phyloP scores from a whole-genome alignment of 78 protist genomes.

The Creolimax fragrantissima region DNA sequence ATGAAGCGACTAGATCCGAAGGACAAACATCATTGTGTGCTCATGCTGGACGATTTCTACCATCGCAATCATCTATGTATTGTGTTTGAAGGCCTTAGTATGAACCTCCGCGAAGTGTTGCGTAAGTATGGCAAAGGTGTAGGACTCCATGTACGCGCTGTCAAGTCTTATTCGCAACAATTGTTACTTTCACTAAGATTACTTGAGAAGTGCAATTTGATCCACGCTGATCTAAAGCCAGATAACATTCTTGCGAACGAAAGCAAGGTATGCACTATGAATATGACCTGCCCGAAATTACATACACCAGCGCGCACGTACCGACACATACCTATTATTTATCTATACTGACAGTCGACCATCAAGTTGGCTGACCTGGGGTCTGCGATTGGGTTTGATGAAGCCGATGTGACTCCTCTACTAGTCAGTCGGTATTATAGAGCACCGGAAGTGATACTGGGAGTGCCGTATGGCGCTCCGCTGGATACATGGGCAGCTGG shows the following conservation, averaged over 20 bases:
- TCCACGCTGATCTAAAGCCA: slow-evolving; percentile 84
- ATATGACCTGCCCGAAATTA: no score
- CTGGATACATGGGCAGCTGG: slow-evolving; percentile 88
- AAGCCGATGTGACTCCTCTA: slow-evolving; percentile 64
- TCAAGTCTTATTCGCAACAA: slow-evolving; percentile 64
- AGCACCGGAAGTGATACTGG: slow-evolving; percentile 48
- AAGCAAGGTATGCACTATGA: slow-evolving; percentile 36
- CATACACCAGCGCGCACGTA: no score
- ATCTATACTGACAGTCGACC: slow-evolving; percentile 39
- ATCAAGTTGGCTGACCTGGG: slow-evolving; percentile 81
- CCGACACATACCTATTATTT: no score
- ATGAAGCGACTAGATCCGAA: slow-evolving; percentile 34
- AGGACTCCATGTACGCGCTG: slow-evolving; percentile 71
- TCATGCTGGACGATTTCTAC: slow-evolving; percentile 42
- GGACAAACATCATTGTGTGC: slow-evolving; percentile 51
- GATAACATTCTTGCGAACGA: slow-evolving; percentile 12
- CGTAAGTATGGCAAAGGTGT: slow-evolving; percentile 17
- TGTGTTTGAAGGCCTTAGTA: slow-evolving; percentile 71
- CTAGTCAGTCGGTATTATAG: slow-evolving; percentile 75
- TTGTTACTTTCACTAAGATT: slow-evolving; percentile 61
- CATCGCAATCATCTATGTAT: slow-evolving; percentile 76
- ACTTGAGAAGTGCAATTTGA: slow-evolving; percentile 33
- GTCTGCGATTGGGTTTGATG: slow-evolving; percentile 58
- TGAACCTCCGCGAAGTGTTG: slow-evolving; percentile 62
- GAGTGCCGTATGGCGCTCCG: slow-evolving; percentile 51